Evolutionary conservation across 2,329 filamentous ascomycete species (phyloP), one percentile per base, ranked within the genome.

Genomic region (Cadophora gregata): DNA sequence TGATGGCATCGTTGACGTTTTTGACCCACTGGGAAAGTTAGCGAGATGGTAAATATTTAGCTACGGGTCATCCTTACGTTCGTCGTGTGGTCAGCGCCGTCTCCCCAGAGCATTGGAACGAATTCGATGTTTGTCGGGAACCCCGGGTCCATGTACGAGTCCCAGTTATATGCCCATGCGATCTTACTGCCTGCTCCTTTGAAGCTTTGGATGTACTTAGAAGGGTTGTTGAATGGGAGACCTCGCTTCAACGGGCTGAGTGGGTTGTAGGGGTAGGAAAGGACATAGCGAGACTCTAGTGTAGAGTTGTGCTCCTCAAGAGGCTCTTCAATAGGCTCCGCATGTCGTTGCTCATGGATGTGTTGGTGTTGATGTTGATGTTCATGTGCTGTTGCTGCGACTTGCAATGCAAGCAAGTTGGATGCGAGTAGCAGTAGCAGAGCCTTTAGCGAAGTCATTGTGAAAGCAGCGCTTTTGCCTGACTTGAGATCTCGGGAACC

Each of bases 121-220:
- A 82, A 93, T 73, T 83, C 80, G 73, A 88, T 74, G 63, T 75
- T 75, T 31, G 76, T 75, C n/a, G 83, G 80, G 14, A 74, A 72
- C 21, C 81, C 79, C 65, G 79, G 77, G 67, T 80, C 78, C 63
- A 81, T 75, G 19, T 66, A 69, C 48, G 83, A 83, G 61, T 79
- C 86, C 90, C 90, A 92, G 84, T 90, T 90, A 83, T 90, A 90
- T 48, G 79, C 84, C 86, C 88, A 92, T 10, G 63, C 64, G 9
- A 71, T 65, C 58, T 71, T 63, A 16, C 56, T 63, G 19, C 65
- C 65, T 3, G 16, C 59, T 21, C 59, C 68, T 27, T 68, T 66
- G 47, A 69, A 71, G 9, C 66, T 62, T 33, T 72, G 63, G 8
- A 70, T 67, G 24, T 55, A 65, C 36, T 45, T 67, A 2, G 62